Percentiles rank a stretch among this genome's conserved stretches.
These are phyloP conservation scores for Camelina hispida DNA, from an alignment of 345 rosid genomes.

Conservation along the genomic window DNA sequence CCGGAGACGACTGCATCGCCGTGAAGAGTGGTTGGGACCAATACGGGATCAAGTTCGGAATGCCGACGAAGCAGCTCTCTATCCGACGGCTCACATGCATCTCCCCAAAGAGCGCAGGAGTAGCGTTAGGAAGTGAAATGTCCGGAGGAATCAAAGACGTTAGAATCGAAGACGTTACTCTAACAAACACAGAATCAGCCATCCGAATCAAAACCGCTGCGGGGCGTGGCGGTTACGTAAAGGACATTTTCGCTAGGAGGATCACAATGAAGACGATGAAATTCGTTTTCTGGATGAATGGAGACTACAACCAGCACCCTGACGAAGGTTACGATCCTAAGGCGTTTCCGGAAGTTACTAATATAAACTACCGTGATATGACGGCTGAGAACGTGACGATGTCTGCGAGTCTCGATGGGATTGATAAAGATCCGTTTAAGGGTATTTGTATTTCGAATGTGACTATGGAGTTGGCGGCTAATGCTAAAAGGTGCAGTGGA, in stretches of 20 bases:
- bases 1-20: slow-evolving; percentile 83
- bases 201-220: slow-evolving; percentile 66
- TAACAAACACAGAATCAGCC: slow-evolving; percentile 60
- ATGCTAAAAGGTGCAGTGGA: slow-evolving; percentile 66
- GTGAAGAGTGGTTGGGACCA: slow-evolving; percentile 84
- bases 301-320: slow-evolving; percentile 65
- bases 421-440: slow-evolving; percentile 50
- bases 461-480: slow-evolving; percentile 47
- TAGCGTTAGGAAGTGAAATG: slow-evolving; percentile 90
- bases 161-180: slow-evolving; percentile 59
- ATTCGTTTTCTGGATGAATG: slow-evolving; percentile 82
- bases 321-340: slow-evolving; percentile 61
- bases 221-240: slow-evolving; percentile 76
- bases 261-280: slow-evolving; percentile 65
- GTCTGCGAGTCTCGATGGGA: slow-evolving; percentile 59
- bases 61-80: slow-evolving; percentile 56
- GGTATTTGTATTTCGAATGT: slow-evolving; percentile 78
- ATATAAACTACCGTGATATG: slow-evolving; percentile 62
- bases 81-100: slow-evolving; percentile 71
- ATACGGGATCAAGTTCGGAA: slow-evolving; percentile 62
- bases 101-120: slow-evolving; percentile 78
- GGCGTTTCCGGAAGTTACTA: slow-evolving; percentile 57
- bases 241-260: slow-evolving; percentile 62
- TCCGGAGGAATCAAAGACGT: slow-evolving; percentile 77
- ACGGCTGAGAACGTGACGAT: slow-evolving; percentile 63